Conservation (phyloP, 495 filamentous ascomycete genomes). For the Letharia lupina region DNA sequence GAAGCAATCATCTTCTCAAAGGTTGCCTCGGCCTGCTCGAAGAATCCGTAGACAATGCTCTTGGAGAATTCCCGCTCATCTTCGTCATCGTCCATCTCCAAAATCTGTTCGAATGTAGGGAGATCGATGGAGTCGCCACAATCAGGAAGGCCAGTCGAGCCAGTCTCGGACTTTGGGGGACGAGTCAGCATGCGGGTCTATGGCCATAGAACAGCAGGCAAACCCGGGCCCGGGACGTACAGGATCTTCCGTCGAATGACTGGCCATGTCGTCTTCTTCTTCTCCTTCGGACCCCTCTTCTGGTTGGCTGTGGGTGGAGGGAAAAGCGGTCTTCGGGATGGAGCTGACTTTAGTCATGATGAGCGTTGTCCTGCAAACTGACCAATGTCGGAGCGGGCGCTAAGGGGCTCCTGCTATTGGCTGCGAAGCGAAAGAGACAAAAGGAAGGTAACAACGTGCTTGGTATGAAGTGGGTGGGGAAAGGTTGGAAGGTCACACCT, state of each 20-base stretch:
- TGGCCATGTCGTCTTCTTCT: slow-evolving; percentile 10
- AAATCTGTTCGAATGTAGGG: slow-evolving; percentile 82
- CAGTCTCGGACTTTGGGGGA: slow-evolving; percentile 36
- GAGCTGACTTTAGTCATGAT: neutral
- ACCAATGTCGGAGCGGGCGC: neutral
- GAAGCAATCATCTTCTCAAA: slow-evolving; percentile 76
- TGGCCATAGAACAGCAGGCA: neutral
- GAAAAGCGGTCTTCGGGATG: neutral
- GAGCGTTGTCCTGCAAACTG: neutral
- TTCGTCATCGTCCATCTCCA: slow-evolving; percentile 91
- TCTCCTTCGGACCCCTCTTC: neutral
- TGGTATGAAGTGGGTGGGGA: neutral
- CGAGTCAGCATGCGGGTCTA: neutral
- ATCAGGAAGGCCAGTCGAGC: slow-evolving; percentile 41
- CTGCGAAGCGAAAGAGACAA: neutral
- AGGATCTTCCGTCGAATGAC: slow-evolving; percentile 8
- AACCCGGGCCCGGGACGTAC: neutral
- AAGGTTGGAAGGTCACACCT: neutral
- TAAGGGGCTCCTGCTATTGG: neutral
- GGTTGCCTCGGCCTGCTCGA: slow-evolving; percentile 80
- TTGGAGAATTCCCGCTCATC: slow-evolving; percentile 69
- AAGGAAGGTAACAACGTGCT: neutral
- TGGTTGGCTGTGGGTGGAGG: neutral
- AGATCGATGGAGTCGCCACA: slow-evolving; percentile 67
- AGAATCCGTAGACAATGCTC: slow-evolving; percentile 86